Evolutionary conservation across 2,329 filamentous ascomycete genomes (phyloP), one percentile per base, ranked within the genome.

Genomic region (Lachnellula cervina): DNA sequence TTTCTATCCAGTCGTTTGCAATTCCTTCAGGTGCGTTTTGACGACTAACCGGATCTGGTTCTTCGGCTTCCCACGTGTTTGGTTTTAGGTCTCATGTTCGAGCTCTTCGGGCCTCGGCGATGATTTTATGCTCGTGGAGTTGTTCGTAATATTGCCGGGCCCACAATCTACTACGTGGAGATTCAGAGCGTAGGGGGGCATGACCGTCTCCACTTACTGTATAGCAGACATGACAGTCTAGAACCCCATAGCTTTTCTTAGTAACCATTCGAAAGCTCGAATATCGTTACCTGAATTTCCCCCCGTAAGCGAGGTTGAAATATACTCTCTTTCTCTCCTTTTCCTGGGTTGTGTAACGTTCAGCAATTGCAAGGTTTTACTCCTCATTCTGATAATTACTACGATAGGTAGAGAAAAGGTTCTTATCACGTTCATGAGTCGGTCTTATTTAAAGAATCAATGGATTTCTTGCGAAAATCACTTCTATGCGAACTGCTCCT

Each of bases 41-140:
- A 55, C 17, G 17, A 52, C 47, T 17, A 50, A 5, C 16, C 38
- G 38, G 28, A 2, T 32, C 28, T 32, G 28, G 7, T 32, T 11
- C 2, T 4, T 32, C 28, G 28, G 9, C 28, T 44, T 44, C 11
- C 42, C 19, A 60, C 44, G 40, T 54, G 23, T 43, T 43, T 40
- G 42, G 28, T 32, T 16, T 23, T 23, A 16, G 21, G 9, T 3
- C 4, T 8, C 35, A 21, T 19, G 51, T 57, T 9, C 52, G 43
- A 9, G 28, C 9, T 28, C 28, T 28, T 42, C 48, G 55, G 11
- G 38, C 13, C n/a, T 43, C 37, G 17, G 49, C 45, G 49, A 59
- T 55, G 56, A 59, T 62, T 14, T 59, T 57, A 61, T 62, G 60
- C 21, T 59, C 58, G 4, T 55, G 44, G 13, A 62, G 58, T 5